Evolutionary conservation across 257 asterid species (phyloP), one percentile per base, ranked within the genome.

Genomic region (Prunella vulgaris): DNA sequence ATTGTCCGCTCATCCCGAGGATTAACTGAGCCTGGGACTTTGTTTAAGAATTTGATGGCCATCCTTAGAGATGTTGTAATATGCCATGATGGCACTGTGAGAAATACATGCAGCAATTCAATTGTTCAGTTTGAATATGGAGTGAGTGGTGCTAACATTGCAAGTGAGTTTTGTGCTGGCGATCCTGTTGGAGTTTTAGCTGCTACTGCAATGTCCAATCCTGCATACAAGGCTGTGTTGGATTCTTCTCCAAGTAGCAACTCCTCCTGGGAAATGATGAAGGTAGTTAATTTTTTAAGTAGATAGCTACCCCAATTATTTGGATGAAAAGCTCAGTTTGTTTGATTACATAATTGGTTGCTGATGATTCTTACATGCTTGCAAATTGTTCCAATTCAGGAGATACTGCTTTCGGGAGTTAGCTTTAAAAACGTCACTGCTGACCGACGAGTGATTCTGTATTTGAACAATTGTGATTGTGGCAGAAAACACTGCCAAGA

Each of bases 151-250:
- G 86, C 82, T 33, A 83, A 78, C 74, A 68, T 76, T 61, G 71
- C 83, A 27, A 86, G 82, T 79, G 95, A 91, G 78, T 94, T 89
- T 77, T 86, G 93, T 69, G 95, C 99, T 74, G 97, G 99, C 62
- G 99, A 94, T 59, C 99, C 97, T 51, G 97, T 94, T 61, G 99
- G 99, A 68, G 99, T 94, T 7, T 83, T 94, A 78, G 97, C 97
- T 72, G 97, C 99, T 68, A 94, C 99, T 65, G 97, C 99, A 54
- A 94, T 94, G 97, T 94, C 99, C 30, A 94, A 91, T 85, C 99
- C 99, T 25, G 99, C 99, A 2, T 94, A 94, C 84, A 94, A 94
- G 84, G 99, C 99, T 7, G 99, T 94, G 42, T 84, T 94, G 66
- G 99, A 94, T 89, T 94, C 99, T 70, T 91, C 99, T 73, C 83